Percentiles rank a stretch among this genome's conserved stretches.
Conservation (phyloP, 306 rosid genomes). For the Rosa multiflora region DNA sequence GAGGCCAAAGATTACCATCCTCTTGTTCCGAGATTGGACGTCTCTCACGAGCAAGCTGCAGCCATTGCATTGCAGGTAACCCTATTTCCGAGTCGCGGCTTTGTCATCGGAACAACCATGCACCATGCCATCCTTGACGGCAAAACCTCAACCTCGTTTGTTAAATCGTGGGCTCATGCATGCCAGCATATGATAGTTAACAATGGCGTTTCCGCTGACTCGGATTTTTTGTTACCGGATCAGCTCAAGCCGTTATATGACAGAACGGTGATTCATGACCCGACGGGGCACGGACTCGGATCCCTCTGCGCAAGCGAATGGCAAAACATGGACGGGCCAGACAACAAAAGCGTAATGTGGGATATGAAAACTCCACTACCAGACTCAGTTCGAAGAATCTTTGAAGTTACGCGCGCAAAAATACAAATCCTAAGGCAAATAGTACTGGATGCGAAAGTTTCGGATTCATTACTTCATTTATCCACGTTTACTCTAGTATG, state of each 20-base stretch:
- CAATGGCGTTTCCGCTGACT: neutral
- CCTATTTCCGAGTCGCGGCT: slow-evolving; percentile 26
- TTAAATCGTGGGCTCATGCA: slow-evolving; percentile 57
- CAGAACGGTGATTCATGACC: slow-evolving; percentile 39
- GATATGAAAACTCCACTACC: slow-evolving; percentile 34
- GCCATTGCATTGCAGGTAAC: slow-evolving; percentile 32
- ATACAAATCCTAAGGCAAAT: neutral
- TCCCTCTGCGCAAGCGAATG: slow-evolving; percentile 26
- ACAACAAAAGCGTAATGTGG: slow-evolving; percentile 16
- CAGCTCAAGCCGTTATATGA: slow-evolving; percentile 37
- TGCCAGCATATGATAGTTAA: slow-evolving; percentile 19
- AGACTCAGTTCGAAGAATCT: slow-evolving; percentile 29
- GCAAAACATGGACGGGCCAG: slow-evolving; percentile 39
- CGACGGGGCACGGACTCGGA: neutral
- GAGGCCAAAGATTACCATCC: slow-evolving; percentile 15
- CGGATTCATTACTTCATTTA: neutral
- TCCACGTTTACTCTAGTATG: slow-evolving; percentile 11
- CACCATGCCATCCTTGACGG: slow-evolving; percentile 41
- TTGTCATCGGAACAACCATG: slow-evolving; percentile 26
- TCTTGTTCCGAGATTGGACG: slow-evolving; percentile 8
- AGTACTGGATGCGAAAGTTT: neutral
- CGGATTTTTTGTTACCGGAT: neutral
- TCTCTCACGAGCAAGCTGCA: slow-evolving; percentile 18
- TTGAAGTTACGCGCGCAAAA: slow-evolving; percentile 18
- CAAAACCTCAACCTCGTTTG: slow-evolving; percentile 27